Conservation (phyloP, 2,329 filamentous ascomycete genomes). For the Colletotrichum lini region DNA sequence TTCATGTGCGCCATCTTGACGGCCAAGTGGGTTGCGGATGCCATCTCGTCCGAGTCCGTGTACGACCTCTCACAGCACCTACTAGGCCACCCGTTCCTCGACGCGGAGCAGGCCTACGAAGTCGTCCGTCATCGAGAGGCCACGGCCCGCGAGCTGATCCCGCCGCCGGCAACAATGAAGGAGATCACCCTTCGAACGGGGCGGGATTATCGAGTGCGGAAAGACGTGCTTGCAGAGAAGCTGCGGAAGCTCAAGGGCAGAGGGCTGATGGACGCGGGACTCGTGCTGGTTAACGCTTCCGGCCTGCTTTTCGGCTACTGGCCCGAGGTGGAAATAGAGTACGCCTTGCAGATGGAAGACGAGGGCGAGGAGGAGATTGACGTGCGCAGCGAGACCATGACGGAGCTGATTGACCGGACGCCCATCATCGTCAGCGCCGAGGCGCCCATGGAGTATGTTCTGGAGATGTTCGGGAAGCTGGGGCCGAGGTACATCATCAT, state of each 20-base stretch:
- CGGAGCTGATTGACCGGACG: conserved; percentile 67
- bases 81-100: conserved; percentile 71
- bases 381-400: conserved; percentile 52
- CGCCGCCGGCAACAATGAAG: conserved; percentile 67
- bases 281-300: conserved; percentile 66
- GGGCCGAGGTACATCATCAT: conserved; percentile 68
- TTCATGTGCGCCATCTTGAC: conserved; percentile 73
- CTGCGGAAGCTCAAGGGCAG: conserved; percentile 61
- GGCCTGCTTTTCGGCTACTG: conserved; percentile 69
- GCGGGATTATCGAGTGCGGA: conserved; percentile 55
- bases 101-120: conserved; percentile 61
- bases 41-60: conserved; percentile 65
- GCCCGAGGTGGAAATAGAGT: conserved; percentile 67
- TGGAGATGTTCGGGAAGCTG: conserved; percentile 73
- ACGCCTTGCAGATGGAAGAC: conserved; percentile 57
- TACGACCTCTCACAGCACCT: conserved; percentile 73
- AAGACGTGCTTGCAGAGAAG: conserved; percentile 58
- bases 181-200: conserved; percentile 68
- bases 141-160: conserved; percentile 63
- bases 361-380: conserved; percentile 48
- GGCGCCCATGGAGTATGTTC: conserved; percentile 70
- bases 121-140: conserved; percentile 22
- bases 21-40: conserved; percentile 72
- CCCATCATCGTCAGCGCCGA: conserved; percentile 64
- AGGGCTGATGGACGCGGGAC: conserved; percentile 70